phyloP scores from a whole-genome alignment of 2,329 filamentous ascomycete genomes.

The Allantophomopsis cytisporea region DNA sequence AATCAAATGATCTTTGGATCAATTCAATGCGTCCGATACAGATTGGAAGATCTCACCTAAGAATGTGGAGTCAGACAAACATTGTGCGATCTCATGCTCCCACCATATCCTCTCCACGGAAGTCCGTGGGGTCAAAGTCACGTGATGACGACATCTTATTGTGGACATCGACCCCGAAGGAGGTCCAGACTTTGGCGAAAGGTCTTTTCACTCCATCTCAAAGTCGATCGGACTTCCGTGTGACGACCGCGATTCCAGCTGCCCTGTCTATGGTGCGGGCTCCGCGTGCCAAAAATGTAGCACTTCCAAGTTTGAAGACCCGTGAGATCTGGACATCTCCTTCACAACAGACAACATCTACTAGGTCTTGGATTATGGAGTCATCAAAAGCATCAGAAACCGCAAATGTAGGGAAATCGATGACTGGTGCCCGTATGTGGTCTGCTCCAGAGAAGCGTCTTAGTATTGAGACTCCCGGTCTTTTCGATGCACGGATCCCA shows the following conservation, averaged over 20 bases:
- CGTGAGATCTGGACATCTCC: not conserved
- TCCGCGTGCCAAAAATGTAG: not conserved
- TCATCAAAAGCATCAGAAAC: not conserved
- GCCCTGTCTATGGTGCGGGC: slow-evolving; percentile 12
- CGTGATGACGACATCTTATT: not conserved
- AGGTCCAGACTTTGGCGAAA: not conserved
- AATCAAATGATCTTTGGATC: not conserved
- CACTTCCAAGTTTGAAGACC: not conserved
- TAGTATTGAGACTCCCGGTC: not conserved
- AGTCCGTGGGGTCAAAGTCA: not conserved
- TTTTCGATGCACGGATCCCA: not conserved
- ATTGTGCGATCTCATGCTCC: not conserved
- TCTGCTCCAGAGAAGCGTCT: not conserved
- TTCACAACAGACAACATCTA: not conserved
- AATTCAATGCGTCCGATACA: not conserved
- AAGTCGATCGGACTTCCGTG: slow-evolving; percentile 7
- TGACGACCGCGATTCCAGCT: slow-evolving; percentile 9
- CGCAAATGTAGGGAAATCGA: no score
- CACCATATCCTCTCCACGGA: not conserved
- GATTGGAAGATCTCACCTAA: not conserved
- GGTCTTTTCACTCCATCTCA: slow-evolving; percentile 10
- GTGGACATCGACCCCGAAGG: not conserved
- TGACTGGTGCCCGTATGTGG: not conserved
- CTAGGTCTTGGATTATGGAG: not conserved
- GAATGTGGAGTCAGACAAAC: not conserved